These are phyloP conservation scores for Calonectria crousiana DNA, from an alignment of 2,329 filamentous ascomycete genomes.

Conservation along the genomic window DNA sequence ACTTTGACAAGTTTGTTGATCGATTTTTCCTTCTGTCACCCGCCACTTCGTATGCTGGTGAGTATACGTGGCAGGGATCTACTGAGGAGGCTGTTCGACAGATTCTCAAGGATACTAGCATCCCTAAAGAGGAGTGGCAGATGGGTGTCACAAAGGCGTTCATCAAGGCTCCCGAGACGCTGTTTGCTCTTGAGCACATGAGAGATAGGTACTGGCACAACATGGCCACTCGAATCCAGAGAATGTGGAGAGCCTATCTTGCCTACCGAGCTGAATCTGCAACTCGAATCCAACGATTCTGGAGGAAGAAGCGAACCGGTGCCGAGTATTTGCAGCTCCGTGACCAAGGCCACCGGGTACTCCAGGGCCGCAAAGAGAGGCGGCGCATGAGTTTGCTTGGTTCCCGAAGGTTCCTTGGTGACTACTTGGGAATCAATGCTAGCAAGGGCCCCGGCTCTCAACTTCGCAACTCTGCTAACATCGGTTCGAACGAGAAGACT, in stretches of 20 bases:
- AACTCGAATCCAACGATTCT: constrained; percentile 93
- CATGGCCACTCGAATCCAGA: constrained; percentile 97
- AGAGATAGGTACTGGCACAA: constrained; percentile 99
- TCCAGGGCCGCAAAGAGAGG: constrained; percentile 90
- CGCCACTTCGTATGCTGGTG: constrained; percentile 94
- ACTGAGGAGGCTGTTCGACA: constrained; percentile 89
- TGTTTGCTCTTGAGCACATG: constrained; percentile 98
- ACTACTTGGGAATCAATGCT: constrained; percentile 92
- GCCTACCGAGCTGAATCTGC: constrained; percentile 93
- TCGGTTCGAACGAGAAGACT: constrained; percentile 78
- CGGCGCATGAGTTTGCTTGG: constrained; percentile 91
- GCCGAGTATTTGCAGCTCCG: constrained; percentile 90
- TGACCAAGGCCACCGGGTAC: constrained; percentile 86
- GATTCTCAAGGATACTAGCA: constrained; percentile 96
- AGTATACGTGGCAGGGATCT: constrained; percentile 95
- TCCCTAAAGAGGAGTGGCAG: constrained; percentile 95
- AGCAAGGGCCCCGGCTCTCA: constrained; percentile 83
- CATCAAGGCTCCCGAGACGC: constrained; percentile 96
- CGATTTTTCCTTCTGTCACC: constrained; percentile 96
- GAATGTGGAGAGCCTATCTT: constrained; percentile 96
- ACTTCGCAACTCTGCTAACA: constrained; percentile 79
- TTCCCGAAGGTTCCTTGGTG: constrained; percentile 91
- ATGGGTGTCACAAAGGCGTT: constrained; percentile 98
- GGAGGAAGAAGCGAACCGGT: constrained; percentile 92
- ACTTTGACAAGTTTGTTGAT: constrained; percentile 98